Conservation (phyloP, 75 land plant genomes). For the Adiantum capillusveneris region DNA sequence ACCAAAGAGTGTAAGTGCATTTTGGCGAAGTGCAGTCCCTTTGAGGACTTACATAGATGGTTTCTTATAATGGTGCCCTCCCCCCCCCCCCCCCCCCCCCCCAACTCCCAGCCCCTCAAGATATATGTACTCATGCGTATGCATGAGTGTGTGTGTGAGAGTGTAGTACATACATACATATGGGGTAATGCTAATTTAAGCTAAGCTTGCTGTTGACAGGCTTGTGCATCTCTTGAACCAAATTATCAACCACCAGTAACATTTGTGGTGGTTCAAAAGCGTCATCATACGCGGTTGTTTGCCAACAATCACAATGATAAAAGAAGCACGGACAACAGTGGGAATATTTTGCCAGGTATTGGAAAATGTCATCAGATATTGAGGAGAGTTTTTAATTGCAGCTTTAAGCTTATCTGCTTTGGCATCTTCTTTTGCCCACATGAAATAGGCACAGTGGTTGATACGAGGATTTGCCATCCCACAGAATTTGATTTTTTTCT, state of each 20-base stretch:
- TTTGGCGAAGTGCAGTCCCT: too few species aligned
- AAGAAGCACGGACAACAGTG: conserved; percentile 71
- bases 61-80: too few species aligned
- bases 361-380: too few species aligned
- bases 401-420: too few species aligned
- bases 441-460: conserved; percentile 89
- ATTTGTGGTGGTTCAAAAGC: conserved; percentile 97
- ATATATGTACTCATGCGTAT: too few species aligned
- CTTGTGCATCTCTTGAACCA: conserved; percentile 91
- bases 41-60: too few species aligned
- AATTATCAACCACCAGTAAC: conserved; percentile 98
- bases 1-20: too few species aligned
- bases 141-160: too few species aligned
- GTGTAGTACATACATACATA: background rate
- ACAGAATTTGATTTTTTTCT: conserved; percentile 96
- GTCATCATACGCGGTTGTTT: conserved; percentile 94
- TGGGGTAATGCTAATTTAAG: background rate
- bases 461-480: conserved; percentile 94
- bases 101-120: too few species aligned
- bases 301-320: conserved; percentile 78
- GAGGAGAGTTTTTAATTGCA: too few species aligned
- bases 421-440: too few species aligned
- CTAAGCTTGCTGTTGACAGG: conserved; percentile 28
- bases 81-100: too few species aligned
- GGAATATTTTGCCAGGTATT: conserved; percentile 83